Evolutionary conservation across 441 rosid genomes (phyloP).

Genomic region (Flueggea neowawraea): DNA sequence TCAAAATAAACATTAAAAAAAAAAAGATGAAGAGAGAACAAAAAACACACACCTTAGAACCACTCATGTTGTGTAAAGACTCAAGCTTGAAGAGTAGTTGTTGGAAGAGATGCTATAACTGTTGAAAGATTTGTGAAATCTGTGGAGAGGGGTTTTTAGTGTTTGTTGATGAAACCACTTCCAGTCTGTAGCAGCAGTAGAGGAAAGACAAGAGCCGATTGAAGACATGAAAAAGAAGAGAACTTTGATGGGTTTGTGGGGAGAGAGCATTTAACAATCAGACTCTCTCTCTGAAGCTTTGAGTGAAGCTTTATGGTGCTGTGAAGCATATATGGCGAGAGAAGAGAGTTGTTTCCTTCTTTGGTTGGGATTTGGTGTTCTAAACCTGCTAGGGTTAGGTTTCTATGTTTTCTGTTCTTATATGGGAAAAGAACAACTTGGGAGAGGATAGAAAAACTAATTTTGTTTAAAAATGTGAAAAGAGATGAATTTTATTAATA

Average conservation of each 20-base stretch:
- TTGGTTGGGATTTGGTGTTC: neutral
- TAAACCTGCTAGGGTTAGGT: no score
- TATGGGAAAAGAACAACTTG: no score
- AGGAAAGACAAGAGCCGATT: constrained; percentile 33
- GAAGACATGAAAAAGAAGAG: constrained; percentile 73
- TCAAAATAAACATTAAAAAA: neutral
- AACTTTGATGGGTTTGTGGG: constrained; percentile 19
- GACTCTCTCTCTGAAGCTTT: constrained; percentile 41
- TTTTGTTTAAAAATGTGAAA: no score
- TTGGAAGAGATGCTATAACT: neutral
- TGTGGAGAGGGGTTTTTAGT: constrained; percentile 32
- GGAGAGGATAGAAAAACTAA: no score
- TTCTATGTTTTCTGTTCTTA: no score
- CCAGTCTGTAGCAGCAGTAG: constrained; percentile 38
- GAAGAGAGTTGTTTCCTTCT: neutral
- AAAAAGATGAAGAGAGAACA: neutral
- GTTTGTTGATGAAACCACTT: constrained; percentile 33
- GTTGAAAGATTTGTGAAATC: constrained; percentile 14
- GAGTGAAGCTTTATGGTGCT: constrained; percentile 3
- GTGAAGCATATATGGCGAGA: constrained; percentile 34
- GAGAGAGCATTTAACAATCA: constrained; percentile 53
- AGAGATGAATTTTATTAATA: no score
- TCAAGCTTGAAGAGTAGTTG: constrained; percentile 1
- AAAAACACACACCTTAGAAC: constrained; percentile 42
- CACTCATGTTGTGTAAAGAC: constrained; percentile 52